Base-by-base conservation (phyloP, 202 grass and related monocot species). In the Brachypodium distachyon region DNA sequence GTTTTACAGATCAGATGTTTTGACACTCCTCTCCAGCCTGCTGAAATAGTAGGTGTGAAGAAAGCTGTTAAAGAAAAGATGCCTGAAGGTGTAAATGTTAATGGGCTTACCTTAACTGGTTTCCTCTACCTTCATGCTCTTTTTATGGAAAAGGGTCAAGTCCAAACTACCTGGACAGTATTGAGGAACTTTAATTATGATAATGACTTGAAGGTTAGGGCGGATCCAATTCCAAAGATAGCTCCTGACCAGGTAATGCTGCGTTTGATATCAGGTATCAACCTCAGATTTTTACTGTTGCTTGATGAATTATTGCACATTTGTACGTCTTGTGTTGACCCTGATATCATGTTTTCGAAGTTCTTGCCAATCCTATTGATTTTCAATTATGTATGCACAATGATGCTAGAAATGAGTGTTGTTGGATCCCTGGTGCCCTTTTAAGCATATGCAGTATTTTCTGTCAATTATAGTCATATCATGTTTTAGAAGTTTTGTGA, bases 81-180 rank as follows among this genome's bases (percentile, higher is more conserved):
- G 80, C 91, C 95, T 56, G 95, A 94, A 78, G 95, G 95, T 3
- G 95, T 95, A 65, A 90, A 90, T 67, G 89, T 90, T 4, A 70
- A 61, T 19, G 95, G 95, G 7, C 91, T 98, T 68, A 98, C 91
- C 29, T 80, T 98, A 74, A 98, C 91, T 33, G 95, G 95, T 14
- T 98, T 98, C 32, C 87, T 98, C 78, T 98, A 92, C 61, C 83
- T 98, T 52, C 96, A 98, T 83, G 96, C 87, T 39, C 84, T 98
- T 43, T 98, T 98, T 72, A 98, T 98, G 68, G 95, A 98, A 80
- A 98, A 95, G 78, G 95, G 95, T 14, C 87, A 91, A 21, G 70
- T 98, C 19, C 91, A 98, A 84, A 98, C 96, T 40, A 98, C 92
- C 40, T 98, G 96, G 96, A 95, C 96, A 9, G 96, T 95, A 29